Conservation (phyloP, 1,139 yeast genomes). For the Debaryomycetaceae sp. region DNA sequence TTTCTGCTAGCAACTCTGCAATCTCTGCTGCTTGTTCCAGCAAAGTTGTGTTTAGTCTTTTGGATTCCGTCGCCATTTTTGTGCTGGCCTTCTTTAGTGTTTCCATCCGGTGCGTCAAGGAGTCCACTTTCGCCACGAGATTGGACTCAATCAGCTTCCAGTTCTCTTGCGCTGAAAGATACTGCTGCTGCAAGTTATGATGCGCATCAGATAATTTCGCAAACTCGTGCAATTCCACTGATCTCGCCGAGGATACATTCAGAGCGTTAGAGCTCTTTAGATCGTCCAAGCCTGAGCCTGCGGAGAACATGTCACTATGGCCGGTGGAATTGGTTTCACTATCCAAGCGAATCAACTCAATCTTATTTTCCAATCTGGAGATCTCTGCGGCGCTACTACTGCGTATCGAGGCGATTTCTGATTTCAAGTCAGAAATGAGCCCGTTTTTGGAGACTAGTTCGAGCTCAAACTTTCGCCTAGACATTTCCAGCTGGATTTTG, state of each 20-base stretch:
- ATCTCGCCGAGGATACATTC: conserved; percentile 7
- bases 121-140: conserved; percentile 35
- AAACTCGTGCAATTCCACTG: conserved; percentile 22
- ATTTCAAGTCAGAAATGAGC: conserved; percentile 14
- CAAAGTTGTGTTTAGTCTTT: conserved; percentile 11
- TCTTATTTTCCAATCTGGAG: conserved; percentile 35
- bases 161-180: conserved; percentile 52
- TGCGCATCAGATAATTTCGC: conserved; percentile 29
- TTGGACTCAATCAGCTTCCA: conserved; percentile 56
- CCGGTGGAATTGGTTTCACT: conserved; percentile 10
- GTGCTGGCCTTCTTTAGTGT: conserved; percentile 20
- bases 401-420: conserved; percentile 16
- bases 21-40: conserved; percentile 13
- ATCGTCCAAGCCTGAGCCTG: conserved; percentile 3
- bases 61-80: conserved; percentile 20
- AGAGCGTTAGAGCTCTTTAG: too few species aligned
- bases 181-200: conserved; percentile 55
- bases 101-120: conserved; percentile 30
- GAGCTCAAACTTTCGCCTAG: conserved; percentile 26
- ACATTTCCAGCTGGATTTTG: conserved; percentile 28
- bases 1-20: conserved; percentile 9
- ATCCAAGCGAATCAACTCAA: conserved; percentile 29
- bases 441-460: conserved; percentile 22
- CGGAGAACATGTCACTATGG: not conserved
- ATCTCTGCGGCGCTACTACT: conserved; percentile 37